Base-by-base conservation (phyloP, 2,329 filamentous ascomycete genomes). In the Trichoderma semiorbis region DNA sequence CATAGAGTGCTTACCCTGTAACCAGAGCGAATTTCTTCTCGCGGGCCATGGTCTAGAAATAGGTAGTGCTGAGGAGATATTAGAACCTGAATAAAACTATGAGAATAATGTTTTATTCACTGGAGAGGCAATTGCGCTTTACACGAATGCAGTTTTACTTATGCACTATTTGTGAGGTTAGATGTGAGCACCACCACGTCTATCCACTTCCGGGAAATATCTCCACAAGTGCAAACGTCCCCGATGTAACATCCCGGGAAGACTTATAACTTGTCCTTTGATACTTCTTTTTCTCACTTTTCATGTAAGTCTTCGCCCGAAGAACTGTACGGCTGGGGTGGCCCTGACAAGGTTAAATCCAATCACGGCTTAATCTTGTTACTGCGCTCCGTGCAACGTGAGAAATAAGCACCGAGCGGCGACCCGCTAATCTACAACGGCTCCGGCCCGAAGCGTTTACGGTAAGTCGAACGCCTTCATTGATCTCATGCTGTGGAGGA, bases 1-100 rank as follows among this genome's bases (percentile, higher is more conserved):
- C 34, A 12, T 34, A 2, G n/a, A 26, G 12, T 8, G 28, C 55
- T 69, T 69, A 69, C 66, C 66, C 66, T 60, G 66, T 69, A 50
- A 69, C 55, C 3, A 69, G 21, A 16, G 66, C 66, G 7, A 69
- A 69, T 34, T 61, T 69, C 5, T 69, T 28, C 14, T 34, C 55
- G 8, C 55, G 66, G 26, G 14, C 14, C 66, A 69, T 69, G 1
- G 7, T 11, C 47, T 30, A 12, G 12, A 50, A 32, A 7, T 18
- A 12, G 1, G 5, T 18, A 12, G 1, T 32, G 7, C 5, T 16
- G 24, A 24, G 32, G 5, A 10, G 6, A 24, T 7, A 11, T 8
- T 5, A 14, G 30, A 53, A 6, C 14, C 7, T 26, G 7, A 34
- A 3, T 2, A 14, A 12, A 1, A 26, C n/a, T 5, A 16, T 16